Conservation (phyloP, 2,329 filamentous ascomycete genomes). For the Cladophialophora chaetospira region DNA sequence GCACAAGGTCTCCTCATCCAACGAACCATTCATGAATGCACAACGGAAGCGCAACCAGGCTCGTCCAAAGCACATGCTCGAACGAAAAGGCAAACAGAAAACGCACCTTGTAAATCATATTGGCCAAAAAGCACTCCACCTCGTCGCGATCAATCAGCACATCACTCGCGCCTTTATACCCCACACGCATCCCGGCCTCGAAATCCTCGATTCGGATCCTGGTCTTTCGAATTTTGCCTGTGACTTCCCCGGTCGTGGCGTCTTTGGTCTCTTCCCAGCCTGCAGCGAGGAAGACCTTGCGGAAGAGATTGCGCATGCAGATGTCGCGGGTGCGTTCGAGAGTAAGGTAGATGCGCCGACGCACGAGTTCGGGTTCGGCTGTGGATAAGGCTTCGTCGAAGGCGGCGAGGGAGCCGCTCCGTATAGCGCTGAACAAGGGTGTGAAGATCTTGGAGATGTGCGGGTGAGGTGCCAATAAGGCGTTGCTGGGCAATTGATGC, state of each 20-base stretch:
- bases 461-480: constrained; percentile 74
- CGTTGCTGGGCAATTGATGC: constrained; percentile 75
- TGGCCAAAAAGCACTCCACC: constrained; percentile 91
- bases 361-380: constrained; percentile 90
- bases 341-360: constrained; percentile 88
- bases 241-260: constrained; percentile 49
- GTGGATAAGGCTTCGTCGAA: constrained; percentile 81
- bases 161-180: constrained; percentile 54
- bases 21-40: neutral
- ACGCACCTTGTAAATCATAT: constrained; percentile 95
- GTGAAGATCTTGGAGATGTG: constrained; percentile 75
- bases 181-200: constrained; percentile 76
- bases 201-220: constrained; percentile 84
- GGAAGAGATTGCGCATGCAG: constrained; percentile 83
- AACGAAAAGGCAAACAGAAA: constrained; percentile 22
- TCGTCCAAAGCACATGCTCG: neutral
- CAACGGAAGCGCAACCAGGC: neutral
- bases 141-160: constrained; percentile 80
- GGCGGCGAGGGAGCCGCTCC: constrained; percentile 74
- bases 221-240: constrained; percentile 60
- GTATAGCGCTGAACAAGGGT: constrained; percentile 77
- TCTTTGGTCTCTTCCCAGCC: constrained; percentile 80
- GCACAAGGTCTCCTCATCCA: neutral
- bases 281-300: constrained; percentile 84
- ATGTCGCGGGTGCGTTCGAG: constrained; percentile 91